Evolutionary conservation across 257 asterid genomes (phyloP).

Genomic region (Solanum chiquidenum): DNA sequence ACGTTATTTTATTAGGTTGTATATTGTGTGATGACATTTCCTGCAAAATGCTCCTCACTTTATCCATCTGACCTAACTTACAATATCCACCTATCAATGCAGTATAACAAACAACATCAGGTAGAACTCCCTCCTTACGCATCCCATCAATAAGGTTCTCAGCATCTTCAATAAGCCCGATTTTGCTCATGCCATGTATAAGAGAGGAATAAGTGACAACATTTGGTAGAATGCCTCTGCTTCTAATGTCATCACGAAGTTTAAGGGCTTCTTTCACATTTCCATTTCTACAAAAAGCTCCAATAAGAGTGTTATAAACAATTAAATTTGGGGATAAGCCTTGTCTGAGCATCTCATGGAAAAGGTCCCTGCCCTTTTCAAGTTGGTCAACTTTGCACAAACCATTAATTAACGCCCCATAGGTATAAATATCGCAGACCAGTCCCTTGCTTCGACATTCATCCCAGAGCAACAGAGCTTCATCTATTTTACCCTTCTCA

Average conservation of each 20-base stretch:
- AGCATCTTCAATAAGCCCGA: constrained; percentile 41
- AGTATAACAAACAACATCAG: constrained; percentile 74
- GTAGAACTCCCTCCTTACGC: constrained; percentile 53
- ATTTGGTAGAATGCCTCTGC: constrained; percentile 43
- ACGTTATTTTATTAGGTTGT: constrained; percentile 70
- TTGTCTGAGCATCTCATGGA: constrained; percentile 31
- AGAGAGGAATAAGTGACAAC: constrained; percentile 54
- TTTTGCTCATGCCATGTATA: constrained; percentile 63
- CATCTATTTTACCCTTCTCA: constrained; percentile 48
- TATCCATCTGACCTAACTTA: constrained; percentile 66
- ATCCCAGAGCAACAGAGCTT: constrained; percentile 70
- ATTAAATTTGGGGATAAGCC: constrained; percentile 38
- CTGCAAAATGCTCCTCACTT: constrained; percentile 38
- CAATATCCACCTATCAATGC: constrained; percentile 72
- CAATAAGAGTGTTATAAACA: constrained; percentile 57
- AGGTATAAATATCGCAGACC: constrained; percentile 37
- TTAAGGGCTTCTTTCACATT: constrained; percentile 47
- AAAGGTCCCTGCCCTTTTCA: constrained; percentile 47
- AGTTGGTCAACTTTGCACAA: constrained; percentile 49
- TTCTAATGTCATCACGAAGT: constrained; percentile 56
- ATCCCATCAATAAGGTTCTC: constrained; percentile 41
- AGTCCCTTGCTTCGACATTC: constrained; percentile 46
- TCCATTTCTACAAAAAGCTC: constrained; percentile 42
- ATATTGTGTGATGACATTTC: constrained; percentile 53
- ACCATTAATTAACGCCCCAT: constrained; percentile 64